Conservation (phyloP, 2,329 filamentous ascomycete genomes). For the Penicillium paneum region DNA sequence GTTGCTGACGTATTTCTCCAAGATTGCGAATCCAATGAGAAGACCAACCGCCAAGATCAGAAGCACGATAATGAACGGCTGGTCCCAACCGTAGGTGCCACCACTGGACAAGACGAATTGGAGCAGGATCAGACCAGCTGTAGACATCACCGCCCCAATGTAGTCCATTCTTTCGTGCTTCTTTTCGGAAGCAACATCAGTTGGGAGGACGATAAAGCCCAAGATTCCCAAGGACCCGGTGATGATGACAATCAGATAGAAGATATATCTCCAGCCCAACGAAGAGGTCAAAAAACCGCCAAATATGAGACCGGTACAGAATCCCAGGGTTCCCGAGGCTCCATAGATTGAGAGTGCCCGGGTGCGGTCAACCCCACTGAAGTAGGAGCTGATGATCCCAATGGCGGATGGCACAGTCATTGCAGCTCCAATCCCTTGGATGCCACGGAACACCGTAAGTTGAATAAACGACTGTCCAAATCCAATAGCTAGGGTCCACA, state of each 20-base stretch:
- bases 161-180: constrained; percentile 42
- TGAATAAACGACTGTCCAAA: constrained; percentile 45
- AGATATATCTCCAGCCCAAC: constrained; percentile 42
- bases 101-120: constrained; percentile 48
- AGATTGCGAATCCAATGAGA: constrained; percentile 38
- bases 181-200: constrained; percentile 34
- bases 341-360: constrained; percentile 42
- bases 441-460: constrained; percentile 40
- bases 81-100: constrained; percentile 47
- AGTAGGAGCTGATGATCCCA: constrained; percentile 46
- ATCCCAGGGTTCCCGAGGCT: constrained; percentile 40
- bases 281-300: constrained; percentile 42
- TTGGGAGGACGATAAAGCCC: constrained; percentile 39
- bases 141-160: constrained; percentile 43
- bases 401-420: constrained; percentile 50
- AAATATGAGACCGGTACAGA: constrained; percentile 42
- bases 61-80: constrained; percentile 46
- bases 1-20: constrained; percentile 46
- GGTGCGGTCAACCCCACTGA: constrained; percentile 38
- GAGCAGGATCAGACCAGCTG: constrained; percentile 43
- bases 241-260: constrained; percentile 35
- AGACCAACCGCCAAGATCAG: constrained; percentile 40
- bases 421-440: constrained; percentile 48
- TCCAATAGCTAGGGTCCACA: constrained; percentile 38
- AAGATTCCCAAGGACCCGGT: constrained; percentile 31